A percentile compares a stretch with the other conserved stretches of the same genome.
Conservation (phyloP, 208 protist species). For the Trichomonas vaginalis region DNA sequence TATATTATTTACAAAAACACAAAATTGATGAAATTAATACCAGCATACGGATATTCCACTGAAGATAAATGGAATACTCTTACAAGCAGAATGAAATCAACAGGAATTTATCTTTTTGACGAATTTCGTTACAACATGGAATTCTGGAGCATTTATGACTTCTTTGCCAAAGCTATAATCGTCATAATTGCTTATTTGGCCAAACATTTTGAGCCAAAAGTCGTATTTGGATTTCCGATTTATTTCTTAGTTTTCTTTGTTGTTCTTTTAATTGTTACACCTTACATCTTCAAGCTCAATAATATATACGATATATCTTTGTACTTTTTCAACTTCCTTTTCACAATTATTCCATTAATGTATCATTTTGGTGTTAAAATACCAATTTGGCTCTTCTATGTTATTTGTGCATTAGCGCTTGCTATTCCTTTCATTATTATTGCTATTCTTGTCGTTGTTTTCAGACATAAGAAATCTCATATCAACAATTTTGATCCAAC, state of each 20-base stretch:
- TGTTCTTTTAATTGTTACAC: neutral
- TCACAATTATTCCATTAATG: neutral
- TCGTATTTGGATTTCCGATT: neutral
- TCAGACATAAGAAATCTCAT: neutral
- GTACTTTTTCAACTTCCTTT: neutral
- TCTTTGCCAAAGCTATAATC: neutral
- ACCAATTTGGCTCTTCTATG: neutral
- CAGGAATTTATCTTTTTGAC: neutral
- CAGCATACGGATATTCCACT: neutral
- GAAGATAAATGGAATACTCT: neutral
- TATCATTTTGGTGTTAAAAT: neutral
- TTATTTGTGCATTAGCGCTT: neutral
- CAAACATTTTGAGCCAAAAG: neutral
- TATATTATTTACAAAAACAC: neutral
- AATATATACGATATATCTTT: neutral
- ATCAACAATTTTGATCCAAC: neutral
- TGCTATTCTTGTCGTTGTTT: neutral
- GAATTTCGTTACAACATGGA: neutral
- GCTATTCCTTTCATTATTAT: neutral
- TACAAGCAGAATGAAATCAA: neutral
- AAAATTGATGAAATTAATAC: neutral
- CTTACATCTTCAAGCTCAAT: neutral
- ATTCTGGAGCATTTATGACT: neutral
- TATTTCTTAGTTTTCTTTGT: neutral
- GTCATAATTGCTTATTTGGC: neutral